Conservation (phyloP, 2,329 filamentous ascomycete species). For the Fusarium anthophilum region DNA sequence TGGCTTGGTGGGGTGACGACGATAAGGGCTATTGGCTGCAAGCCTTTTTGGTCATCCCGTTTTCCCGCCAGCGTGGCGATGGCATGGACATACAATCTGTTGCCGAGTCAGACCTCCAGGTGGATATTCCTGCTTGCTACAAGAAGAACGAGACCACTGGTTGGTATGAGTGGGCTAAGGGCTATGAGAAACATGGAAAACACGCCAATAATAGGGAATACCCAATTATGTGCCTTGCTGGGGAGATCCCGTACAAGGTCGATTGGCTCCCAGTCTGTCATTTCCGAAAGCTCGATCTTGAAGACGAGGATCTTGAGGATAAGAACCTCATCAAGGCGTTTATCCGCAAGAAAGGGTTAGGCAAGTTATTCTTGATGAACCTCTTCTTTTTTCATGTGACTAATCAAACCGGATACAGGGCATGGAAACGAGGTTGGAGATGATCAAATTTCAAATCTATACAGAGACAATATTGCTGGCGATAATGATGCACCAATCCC, state of each 20-base stretch:
- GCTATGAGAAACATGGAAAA: accelerated
- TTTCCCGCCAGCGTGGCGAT: neutral
- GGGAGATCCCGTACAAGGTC: accelerated
- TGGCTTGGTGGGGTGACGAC: neutral
- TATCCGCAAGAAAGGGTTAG: no score
- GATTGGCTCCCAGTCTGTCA: neutral
- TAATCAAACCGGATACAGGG: accelerated
- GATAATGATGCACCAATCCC: accelerated
- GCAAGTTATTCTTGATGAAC: no score
- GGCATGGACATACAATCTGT: neutral
- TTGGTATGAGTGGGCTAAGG: neutral
- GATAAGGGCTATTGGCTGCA: neutral
- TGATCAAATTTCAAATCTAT: no score
- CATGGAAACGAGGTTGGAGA: neutral
- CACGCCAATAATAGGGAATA: accelerated
- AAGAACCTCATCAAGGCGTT: neutral
- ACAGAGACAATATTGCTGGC: accelerated
- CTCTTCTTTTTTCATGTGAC: accelerated
- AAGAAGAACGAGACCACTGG: accelerated
- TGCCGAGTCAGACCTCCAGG: accelerated
- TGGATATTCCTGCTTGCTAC: neutral
- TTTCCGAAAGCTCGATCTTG: accelerated
- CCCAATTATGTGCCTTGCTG: accelerated
- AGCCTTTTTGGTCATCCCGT: neutral
- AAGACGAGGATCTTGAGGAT: neutral